These are phyloP conservation scores for Chaetomium cochliodes DNA, from an alignment of 495 filamentous ascomycete species.

Conservation along the genomic window DNA sequence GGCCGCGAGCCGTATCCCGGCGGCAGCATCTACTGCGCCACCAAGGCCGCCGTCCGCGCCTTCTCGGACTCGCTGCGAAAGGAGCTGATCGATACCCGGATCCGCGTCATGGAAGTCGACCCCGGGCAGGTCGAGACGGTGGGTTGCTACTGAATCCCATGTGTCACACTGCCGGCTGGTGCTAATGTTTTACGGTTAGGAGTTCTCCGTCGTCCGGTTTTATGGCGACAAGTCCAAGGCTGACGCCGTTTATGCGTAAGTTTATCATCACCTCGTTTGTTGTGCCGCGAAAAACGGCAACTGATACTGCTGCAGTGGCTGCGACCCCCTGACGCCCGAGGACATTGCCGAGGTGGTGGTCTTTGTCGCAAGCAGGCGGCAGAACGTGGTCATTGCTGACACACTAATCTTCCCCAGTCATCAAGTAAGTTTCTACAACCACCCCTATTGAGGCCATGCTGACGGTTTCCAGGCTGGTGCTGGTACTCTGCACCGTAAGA, in stretches of 20 bases:
- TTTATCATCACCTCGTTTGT: background rate
- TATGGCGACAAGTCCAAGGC: constrained; percentile 91
- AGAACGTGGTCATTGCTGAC: constrained; percentile 96
- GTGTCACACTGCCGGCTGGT: background rate
- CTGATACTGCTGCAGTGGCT: constrained; percentile 52
- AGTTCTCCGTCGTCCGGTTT: constrained; percentile 93
- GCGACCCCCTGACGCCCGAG: constrained; percentile 88
- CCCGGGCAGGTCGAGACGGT: constrained; percentile 96
- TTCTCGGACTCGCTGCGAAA: constrained; percentile 88
- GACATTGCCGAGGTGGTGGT: constrained; percentile 96
- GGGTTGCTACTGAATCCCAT: constrained; percentile 37
- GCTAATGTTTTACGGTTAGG: constrained; percentile 45
- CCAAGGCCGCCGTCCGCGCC: constrained; percentile 85
- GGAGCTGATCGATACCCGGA: constrained; percentile 83
- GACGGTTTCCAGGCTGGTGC: constrained; percentile 36
- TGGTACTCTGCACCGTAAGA: constrained; percentile 38
- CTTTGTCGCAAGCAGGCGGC: constrained; percentile 80
- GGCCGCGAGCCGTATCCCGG: constrained; percentile 87
- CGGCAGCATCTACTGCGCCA: constrained; percentile 94
- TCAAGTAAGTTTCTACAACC: constrained; percentile 54
- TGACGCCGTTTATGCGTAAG: constrained; percentile 91
- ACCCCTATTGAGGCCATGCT: background rate
- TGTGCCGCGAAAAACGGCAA: background rate
- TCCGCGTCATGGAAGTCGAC: constrained; percentile 88
- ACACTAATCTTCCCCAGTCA: constrained; percentile 89